Base-by-base conservation (phyloP, 116 monocot genomes). In the Zostera marina region DNA sequence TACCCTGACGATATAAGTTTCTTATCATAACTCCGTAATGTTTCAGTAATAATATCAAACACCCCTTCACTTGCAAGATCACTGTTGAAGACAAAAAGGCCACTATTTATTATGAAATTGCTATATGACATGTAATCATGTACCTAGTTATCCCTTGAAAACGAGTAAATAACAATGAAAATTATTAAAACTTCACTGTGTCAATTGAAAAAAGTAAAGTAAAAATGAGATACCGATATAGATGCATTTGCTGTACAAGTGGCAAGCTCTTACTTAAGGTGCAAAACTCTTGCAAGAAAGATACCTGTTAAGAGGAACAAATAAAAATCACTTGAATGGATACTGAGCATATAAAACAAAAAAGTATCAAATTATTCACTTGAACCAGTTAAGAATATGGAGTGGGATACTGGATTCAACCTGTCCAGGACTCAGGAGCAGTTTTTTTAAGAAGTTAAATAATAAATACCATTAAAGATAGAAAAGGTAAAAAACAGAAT, bases 271-370 rank as follows among this genome's bases (percentile, higher is more conserved):
- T 98, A 53, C 89, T 90, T 53, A 98, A 60, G 54, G 72, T 70
- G 61, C 98, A 98, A 65, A 98, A 98, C 61, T 98, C 98, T 59
- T 86, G 86, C 72, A 98, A 80, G 69, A 98, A 98, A 12, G 86
- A 73, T 14, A 89, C 83, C 98, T 98, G 73, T 26, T 47, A 25
- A 9, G 23, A 60, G 38, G 2, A 59, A 11, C 45, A 61, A 45
- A 15, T 41, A 61, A 9, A n/a, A 3, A n/a, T 14, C 13, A 47
- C 3, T 11, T 9, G 9, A 5, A 32, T 3, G 32, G 2, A 32
- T 5, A 32, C 32, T 32, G 32, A 32, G 5, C 32, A 32, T 24
- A 24, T 32, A 23, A 55, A 55, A 32, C 14, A 22, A 32, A 12
- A 9, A 12, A n/a, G 6, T 0, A 12, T 20, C 11, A 23, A 23